Percentiles rank a stretch among this genome's conserved stretches.
Evolutionary conservation across 2,329 filamentous ascomycete genomes (phyloP).

Genomic region (Aspergillus clavatus): DNA sequence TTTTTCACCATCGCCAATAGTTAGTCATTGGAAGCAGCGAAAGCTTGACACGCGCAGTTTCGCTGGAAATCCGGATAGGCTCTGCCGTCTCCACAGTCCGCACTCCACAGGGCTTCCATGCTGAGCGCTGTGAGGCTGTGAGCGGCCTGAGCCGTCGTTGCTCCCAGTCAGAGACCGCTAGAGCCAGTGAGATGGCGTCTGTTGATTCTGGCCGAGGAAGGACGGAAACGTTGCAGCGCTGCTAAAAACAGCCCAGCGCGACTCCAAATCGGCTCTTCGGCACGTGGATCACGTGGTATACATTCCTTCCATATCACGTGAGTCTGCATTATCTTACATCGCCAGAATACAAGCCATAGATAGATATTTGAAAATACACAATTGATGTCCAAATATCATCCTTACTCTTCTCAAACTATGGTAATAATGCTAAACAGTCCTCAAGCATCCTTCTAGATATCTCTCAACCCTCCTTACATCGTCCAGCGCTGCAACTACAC

Average conservation of each 20-base stretch:
- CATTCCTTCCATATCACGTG: too few relatives aligned
- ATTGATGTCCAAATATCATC: too few relatives aligned
- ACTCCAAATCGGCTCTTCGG: background rate
- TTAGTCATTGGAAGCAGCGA: background rate
- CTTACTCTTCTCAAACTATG: too few relatives aligned
- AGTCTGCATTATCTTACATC: too few relatives aligned
- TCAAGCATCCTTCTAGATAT: slow-evolving; percentile 22
- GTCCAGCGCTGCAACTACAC: slow-evolving; percentile 22
- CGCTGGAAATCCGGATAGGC: too few relatives aligned
- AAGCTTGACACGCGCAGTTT: background rate
- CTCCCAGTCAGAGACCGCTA: background rate
- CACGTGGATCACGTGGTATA: background rate
- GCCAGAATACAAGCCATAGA: too few relatives aligned
- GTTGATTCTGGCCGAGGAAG: too few relatives aligned
- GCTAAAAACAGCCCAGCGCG: background rate
- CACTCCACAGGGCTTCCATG: background rate
- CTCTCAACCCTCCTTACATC: slow-evolving; percentile 24
- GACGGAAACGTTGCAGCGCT: background rate
- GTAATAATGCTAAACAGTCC: slow-evolving; percentile 7
- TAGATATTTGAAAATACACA: too few relatives aligned
- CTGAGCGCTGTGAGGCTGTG: background rate
- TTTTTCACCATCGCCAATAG: background rate
- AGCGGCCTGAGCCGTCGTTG: background rate
- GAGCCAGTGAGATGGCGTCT: background rate
- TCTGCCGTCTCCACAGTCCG: background rate